Evolutionary conservation across 192 early-diverging fungal species (phyloP), one percentile per base, ranked within the genome.

Genomic region (Coemansia sp.): DNA sequence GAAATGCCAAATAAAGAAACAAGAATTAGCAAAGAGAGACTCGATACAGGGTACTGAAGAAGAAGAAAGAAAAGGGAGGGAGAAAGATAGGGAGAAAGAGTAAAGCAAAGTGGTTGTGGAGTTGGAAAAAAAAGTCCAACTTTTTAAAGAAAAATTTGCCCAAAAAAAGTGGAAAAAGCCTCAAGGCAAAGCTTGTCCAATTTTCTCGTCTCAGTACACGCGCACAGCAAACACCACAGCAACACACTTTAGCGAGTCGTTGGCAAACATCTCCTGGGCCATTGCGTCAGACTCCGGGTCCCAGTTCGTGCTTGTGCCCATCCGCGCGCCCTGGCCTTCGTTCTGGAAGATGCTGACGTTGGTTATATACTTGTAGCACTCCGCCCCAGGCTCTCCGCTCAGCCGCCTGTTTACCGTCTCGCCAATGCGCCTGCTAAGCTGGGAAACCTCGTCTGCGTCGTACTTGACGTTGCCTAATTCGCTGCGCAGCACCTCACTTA

Each of bases 341-440:
- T 60, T 62, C 62, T 78, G 56, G 20, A 72, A 68, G 28, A 78
- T 57, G 20, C 50, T 60, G 40, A 78, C 62, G 42, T 54, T 78
- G 45, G 61, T 68, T 20, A 78, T 53, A 30, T 68, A 59, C 62
- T 78, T 78, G 75, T 72, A 72, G 52, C 65, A 64, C 57, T 71
- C 69, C 65, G 63, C 14, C 23, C 65, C 75, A 10, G 65, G 30
- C 59, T 63, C 61, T 22, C 14, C 50, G 1, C 48, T 40, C 62
- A 78, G 54, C n/a, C 75, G 56, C 19, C 25, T 40, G 34, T 42
- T 68, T 52, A 78, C 65, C 29, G 7, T n/a, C 22, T 67, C 64
- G 33, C 75, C 55, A 23, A 78, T 50, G 17, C 50, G 25, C 50
- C 42, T 60, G 22, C 62, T 50, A n/a, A 61, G 40, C 38, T 44